phyloP scores from a whole-genome alignment of 441 rosid genomes.

The Syzygium malaccense region DNA sequence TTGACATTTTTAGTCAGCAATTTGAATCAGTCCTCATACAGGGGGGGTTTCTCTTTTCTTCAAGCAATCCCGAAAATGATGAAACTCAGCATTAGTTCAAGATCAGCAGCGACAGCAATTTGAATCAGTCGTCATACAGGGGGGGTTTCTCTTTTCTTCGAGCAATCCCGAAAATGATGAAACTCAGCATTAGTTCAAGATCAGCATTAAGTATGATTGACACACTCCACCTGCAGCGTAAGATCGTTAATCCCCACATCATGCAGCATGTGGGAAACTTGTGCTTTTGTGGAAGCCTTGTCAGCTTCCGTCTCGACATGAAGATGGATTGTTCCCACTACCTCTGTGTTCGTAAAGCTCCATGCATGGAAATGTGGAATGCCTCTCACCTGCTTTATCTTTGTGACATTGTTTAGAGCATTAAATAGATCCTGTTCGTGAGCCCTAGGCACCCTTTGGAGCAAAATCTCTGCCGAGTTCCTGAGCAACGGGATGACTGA shows the following conservation, averaged over 20 bases:
- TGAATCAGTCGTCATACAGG: not conserved
- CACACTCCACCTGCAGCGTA: slow-evolving; percentile 68
- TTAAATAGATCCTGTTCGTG: slow-evolving; percentile 51
- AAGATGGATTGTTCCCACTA: slow-evolving; percentile 72
- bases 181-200: not conserved
- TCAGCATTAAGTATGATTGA: slow-evolving; percentile 9
- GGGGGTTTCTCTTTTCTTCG: not conserved
- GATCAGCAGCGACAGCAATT: no score
- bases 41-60: not conserved
- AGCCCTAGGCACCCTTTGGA: slow-evolving; percentile 76
- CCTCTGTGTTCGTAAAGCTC: slow-evolving; percentile 77
- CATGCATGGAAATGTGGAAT: slow-evolving; percentile 74
- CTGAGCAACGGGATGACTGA: slow-evolving; percentile 87
- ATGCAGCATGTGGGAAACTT: slow-evolving; percentile 41
- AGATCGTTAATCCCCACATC: slow-evolving; percentile 82
- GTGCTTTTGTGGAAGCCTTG: slow-evolving; percentile 40
- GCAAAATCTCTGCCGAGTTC: slow-evolving; percentile 81
- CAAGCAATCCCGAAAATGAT: not conserved
- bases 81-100: no score
- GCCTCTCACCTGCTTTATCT: slow-evolving; percentile 50
- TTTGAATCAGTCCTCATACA: not conserved
- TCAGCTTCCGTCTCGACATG: slow-evolving; percentile 59
- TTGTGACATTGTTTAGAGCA: slow-evolving; percentile 43
- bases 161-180: not conserved
- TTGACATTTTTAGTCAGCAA: not conserved